Conservation (phyloP, 2,329 filamentous ascomycete genomes). For the Fusarium sp. region DNA sequence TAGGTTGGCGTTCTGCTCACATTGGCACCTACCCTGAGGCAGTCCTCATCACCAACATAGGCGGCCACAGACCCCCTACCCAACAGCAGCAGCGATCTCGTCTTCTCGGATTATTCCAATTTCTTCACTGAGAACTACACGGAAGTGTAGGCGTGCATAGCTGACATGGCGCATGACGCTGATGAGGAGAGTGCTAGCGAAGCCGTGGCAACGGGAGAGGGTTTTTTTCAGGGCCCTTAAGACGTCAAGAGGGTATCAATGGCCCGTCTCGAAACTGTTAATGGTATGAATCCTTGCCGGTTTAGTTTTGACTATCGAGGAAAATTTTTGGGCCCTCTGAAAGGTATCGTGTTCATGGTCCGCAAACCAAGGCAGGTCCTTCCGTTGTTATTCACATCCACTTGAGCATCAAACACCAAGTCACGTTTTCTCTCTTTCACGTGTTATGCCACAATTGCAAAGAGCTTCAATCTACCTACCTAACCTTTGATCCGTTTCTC, state of each 20-base stretch:
- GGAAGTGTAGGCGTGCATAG: too few relatives aligned
- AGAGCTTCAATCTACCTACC: neutral
- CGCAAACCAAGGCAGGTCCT: neutral
- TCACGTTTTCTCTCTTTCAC: neutral
- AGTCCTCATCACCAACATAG: neutral
- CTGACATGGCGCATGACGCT: too few relatives aligned
- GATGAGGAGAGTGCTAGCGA: too few relatives aligned
- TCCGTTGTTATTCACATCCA: neutral
- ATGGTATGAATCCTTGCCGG: too few relatives aligned
- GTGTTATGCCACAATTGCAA: neutral
- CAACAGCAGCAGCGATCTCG: neutral
- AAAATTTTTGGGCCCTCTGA: too few relatives aligned
- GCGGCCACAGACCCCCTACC: neutral
- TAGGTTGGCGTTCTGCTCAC: neutral
- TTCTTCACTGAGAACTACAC: neutral
- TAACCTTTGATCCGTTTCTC: neutral
- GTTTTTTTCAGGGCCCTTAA: too few relatives aligned
- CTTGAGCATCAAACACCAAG: neutral
- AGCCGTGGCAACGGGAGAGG: too few relatives aligned
- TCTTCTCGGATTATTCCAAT: neutral
- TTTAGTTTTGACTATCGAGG: too few relatives aligned
- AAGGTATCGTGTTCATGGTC: neutral
- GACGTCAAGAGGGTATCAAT: too few relatives aligned
- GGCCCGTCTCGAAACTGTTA: too few relatives aligned
- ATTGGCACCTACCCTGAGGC: neutral